phyloP scores from a whole-genome alignment of 179 eudicot species.

The Sideroxylon spinosum region DNA sequence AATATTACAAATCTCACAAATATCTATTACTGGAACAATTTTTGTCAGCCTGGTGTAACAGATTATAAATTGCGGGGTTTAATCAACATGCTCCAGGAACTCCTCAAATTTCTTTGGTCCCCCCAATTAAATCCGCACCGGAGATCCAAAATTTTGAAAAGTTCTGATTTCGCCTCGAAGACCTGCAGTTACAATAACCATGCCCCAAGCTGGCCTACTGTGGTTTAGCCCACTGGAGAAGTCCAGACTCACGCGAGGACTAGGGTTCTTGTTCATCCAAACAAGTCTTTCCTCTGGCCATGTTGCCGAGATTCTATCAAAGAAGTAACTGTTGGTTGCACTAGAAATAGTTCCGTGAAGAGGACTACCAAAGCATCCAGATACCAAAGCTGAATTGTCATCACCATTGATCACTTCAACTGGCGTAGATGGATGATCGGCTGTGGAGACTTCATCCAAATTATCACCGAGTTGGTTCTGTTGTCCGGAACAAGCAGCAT shows the following conservation, averaged over 20 bases:
- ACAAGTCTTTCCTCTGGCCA: conserved; percentile 95
- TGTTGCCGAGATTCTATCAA: conserved; percentile 73
- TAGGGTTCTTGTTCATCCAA: conserved; percentile 41
- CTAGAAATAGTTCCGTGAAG: conserved; percentile 54
- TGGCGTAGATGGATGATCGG: conserved; percentile 66
- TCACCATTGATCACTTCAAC: conserved; percentile 49
- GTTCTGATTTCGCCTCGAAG: conserved; percentile 76
- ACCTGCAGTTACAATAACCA: conserved; percentile 86
- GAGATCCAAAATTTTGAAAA: conserved; percentile 81
- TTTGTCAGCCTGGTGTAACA: conserved; percentile 17
- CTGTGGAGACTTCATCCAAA: conserved; percentile 25
- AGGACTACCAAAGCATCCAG: conserved; percentile 50
- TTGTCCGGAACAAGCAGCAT: not conserved
- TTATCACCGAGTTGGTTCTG: not conserved
- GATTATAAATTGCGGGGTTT: not conserved
- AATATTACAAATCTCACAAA: conserved; percentile 49
- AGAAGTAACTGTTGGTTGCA: conserved; percentile 67
- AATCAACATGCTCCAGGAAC: not conserved
- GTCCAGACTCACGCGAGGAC: conserved; percentile 72
- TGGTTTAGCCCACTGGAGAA: conserved; percentile 50
- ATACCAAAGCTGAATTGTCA: conserved; percentile 45
- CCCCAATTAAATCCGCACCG: conserved; percentile 44
- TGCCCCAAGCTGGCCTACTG: conserved; percentile 72
- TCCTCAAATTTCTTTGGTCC: not conserved
- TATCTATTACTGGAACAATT: conserved; percentile 63